These are phyloP conservation scores for Escovopsis sp. DNA, from an alignment of 2,329 filamentous ascomycete genomes.

Conservation along the genomic window DNA sequence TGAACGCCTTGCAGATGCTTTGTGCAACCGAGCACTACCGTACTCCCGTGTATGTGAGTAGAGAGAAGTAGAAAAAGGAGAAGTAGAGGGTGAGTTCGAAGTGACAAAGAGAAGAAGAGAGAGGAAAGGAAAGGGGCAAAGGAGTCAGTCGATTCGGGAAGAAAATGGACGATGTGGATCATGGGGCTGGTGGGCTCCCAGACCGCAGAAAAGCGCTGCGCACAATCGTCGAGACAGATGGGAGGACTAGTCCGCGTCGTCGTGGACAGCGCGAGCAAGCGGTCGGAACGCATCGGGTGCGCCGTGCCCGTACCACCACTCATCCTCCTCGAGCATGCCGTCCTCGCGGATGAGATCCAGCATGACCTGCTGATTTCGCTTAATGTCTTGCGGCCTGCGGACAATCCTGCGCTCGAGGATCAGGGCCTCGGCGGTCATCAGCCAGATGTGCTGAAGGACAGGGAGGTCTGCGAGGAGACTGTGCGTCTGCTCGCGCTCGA, in stretches of 20 bases:
- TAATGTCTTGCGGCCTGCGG: constrained; percentile 41
- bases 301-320: constrained; percentile 44
- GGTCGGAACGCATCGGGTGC: constrained; percentile 40
- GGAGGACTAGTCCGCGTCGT: constrained; percentile 26
- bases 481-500: constrained; percentile 34
- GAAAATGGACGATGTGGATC: no score
- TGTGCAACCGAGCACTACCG: no score
- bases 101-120: not conserved
- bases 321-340: constrained; percentile 41
- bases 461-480: constrained; percentile 40
- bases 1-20: no score
- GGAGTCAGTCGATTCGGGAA: no score
- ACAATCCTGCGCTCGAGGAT: constrained; percentile 46
- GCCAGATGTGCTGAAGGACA: constrained; percentile 43
- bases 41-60: constrained; percentile 1
- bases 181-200: no score
- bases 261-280: constrained; percentile 33
- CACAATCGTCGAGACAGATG: not conserved
- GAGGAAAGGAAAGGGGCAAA: not conserved
- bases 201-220: no score
- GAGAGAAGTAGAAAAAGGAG: no score
- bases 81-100: not conserved
- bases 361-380: constrained; percentile 46
- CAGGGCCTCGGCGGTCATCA: constrained; percentile 45
- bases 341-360: constrained; percentile 49